phyloP scores from a whole-genome alignment of 1,139 yeast species.

The Geotrichum fermentans region DNA sequence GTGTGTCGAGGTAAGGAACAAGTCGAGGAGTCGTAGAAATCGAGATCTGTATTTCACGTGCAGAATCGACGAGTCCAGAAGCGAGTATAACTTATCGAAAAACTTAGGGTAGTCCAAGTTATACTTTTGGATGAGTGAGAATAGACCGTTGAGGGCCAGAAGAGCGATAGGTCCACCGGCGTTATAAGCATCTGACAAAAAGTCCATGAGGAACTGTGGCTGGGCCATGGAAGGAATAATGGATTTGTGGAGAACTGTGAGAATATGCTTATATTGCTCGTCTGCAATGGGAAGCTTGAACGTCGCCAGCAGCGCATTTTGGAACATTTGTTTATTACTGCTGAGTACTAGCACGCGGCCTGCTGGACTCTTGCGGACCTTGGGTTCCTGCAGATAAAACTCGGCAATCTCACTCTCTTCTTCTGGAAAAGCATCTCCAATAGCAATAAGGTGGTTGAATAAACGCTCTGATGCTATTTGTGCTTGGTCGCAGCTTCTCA shows the following conservation, averaged over 20 bases:
- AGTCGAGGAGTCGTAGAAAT: slow-evolving; percentile 79
- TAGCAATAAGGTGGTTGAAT: slow-evolving; percentile 19
- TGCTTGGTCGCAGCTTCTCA: slow-evolving; percentile 13
- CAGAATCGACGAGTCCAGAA: slow-evolving; percentile 65
- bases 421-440: slow-evolving; percentile 28
- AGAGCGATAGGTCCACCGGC: slow-evolving; percentile 68
- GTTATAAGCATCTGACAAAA: slow-evolving; percentile 78
- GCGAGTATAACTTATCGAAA: slow-evolving; percentile 72
- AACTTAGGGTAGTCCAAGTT: slow-evolving; percentile 93
- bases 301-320: slow-evolving; percentile 58
- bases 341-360: slow-evolving; percentile 44
- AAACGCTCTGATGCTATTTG: slow-evolving; percentile 18
- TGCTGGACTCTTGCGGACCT: slow-evolving; percentile 50
- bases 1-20: slow-evolving; percentile 84
- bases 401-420: slow-evolving; percentile 30
- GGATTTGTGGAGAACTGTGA: slow-evolving; percentile 72
- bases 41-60: slow-evolving; percentile 81
- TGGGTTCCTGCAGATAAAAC: slow-evolving; percentile 39
- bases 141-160: slow-evolving; percentile 80
- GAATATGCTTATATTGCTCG: slow-evolving; percentile 62
- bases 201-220: slow-evolving; percentile 87
- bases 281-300: slow-evolving; percentile 47
- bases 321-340: slow-evolving; percentile 62
- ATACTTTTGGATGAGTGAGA: slow-evolving; percentile 73
- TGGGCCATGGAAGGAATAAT: slow-evolving; percentile 75